Conservation (phyloP, 176 grass and related monocot species). For the Lolium perenne region DNA sequence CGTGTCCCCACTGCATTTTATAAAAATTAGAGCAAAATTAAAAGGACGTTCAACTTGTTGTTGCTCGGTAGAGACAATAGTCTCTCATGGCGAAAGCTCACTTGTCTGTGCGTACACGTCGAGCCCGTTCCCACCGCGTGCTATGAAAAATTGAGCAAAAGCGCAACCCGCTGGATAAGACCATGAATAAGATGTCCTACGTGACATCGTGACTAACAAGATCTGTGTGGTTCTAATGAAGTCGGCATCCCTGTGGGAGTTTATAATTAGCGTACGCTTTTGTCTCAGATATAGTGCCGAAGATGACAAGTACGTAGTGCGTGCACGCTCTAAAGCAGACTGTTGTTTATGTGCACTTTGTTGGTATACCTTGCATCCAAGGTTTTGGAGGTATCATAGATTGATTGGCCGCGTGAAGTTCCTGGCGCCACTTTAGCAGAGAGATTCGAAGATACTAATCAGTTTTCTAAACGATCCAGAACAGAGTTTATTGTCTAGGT, state of each 20-base stretch:
- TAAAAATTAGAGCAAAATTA: neutral
- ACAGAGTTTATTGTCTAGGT: neutral
- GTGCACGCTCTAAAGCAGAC: neutral
- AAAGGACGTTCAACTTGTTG: neutral
- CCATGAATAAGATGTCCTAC: no score
- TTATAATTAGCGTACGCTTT: neutral
- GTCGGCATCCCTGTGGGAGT: neutral
- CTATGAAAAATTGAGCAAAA: neutral
- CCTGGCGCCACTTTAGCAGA: neutral
- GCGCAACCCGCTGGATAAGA: no score
- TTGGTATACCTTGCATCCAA: neutral
- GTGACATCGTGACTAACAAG: no score
- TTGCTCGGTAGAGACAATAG: neutral
- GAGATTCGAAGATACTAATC: neutral
- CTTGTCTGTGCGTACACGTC: neutral
- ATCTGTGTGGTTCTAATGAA: neutral
- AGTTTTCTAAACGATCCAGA: neutral
- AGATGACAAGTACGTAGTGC: neutral
- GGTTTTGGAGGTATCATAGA: neutral
- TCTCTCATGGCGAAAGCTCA: neutral
- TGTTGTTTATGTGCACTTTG: slow-evolving; percentile 3
- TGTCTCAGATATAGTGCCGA: neutral
- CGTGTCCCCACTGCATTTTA: neutral
- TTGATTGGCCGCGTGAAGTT: neutral
- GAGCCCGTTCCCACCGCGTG: neutral